These are phyloP conservation scores for Lachancea sp. DNA, from an alignment of 805 yeast species.

Conservation along the genomic window DNA sequence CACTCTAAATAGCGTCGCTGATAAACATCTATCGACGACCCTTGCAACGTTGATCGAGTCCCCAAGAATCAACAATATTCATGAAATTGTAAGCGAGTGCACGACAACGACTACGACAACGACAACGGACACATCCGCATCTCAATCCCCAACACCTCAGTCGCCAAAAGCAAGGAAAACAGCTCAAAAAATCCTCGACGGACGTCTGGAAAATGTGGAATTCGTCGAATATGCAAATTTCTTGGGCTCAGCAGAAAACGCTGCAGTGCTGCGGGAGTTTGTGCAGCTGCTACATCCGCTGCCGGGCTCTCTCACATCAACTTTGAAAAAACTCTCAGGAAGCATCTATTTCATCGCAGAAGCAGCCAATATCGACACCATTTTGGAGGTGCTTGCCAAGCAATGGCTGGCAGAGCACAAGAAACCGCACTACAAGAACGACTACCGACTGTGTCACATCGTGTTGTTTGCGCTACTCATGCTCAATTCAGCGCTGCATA, in stretches of 20 bases:
- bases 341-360: constrained; percentile 74
- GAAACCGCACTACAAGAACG: constrained; percentile 37
- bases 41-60: constrained; percentile 13
- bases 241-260: constrained; percentile 32
- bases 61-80: constrained; percentile 19
- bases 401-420: constrained; percentile 50
- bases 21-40: neutral
- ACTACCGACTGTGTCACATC: constrained; percentile 58
- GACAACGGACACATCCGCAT: too few relatives aligned
- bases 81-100: constrained; percentile 10
- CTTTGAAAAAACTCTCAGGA: constrained; percentile 57
- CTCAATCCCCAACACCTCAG: too few relatives aligned
- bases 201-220: constrained; percentile 24
- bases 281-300: constrained; percentile 38
- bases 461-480: constrained; percentile 65
- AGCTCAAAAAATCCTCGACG: constrained; percentile 25
- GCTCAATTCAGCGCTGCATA: constrained; percentile 72
- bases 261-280: constrained; percentile 31
- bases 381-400: constrained; percentile 59
- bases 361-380: constrained; percentile 71
- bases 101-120: neutral
- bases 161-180: constrained; percentile 3
- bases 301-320: constrained; percentile 45
- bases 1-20: neutral
- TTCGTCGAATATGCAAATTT: constrained; percentile 41